Conservation (phyloP, 2,329 filamentous ascomycete species). For the Botrytis squamosa region DNA sequence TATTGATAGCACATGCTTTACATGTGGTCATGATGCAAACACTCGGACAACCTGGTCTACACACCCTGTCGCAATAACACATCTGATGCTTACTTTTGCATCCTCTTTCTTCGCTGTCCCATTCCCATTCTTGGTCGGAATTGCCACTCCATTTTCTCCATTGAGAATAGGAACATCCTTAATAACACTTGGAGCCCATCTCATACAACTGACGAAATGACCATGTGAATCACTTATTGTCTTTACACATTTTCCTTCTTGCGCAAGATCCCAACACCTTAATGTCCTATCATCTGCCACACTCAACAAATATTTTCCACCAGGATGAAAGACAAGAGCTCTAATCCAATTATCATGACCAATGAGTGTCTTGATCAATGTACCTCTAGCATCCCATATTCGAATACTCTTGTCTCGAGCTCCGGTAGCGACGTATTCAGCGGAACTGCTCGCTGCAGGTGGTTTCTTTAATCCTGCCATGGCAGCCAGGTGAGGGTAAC, state of each 20-base stretch:
- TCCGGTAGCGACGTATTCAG: slow-evolving; percentile 87
- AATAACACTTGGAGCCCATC: slow-evolving; percentile 78
- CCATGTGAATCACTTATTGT: slow-evolving; percentile 73
- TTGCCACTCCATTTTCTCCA: slow-evolving; percentile 47
- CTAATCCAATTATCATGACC: slow-evolving; percentile 97
- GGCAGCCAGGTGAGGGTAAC: slow-evolving; percentile 73
- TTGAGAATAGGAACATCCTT: slow-evolving; percentile 54
- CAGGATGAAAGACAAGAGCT: slow-evolving; percentile 82
- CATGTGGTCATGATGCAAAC: slow-evolving; percentile 55
- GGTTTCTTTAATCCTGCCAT: slow-evolving; percentile 82
- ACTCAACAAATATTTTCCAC: slow-evolving; percentile 84
- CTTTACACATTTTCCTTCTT: slow-evolving; percentile 89
- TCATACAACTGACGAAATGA: slow-evolving; percentile 81
- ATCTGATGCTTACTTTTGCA: slow-evolving; percentile 66
- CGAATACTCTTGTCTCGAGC: slow-evolving; percentile 88
- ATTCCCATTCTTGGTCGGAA: slow-evolving; percentile 43
- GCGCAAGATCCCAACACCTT: slow-evolving; percentile 87
- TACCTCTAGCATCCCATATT: slow-evolving; percentile 84
- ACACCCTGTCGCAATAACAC: slow-evolving; percentile 83
- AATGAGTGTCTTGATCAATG: slow-evolving; percentile 75
- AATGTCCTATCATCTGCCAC: slow-evolving; percentile 89
- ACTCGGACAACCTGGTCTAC: slow-evolving; percentile 78
- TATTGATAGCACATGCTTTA: slow-evolving; percentile 16
- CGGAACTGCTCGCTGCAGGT: slow-evolving; percentile 68
- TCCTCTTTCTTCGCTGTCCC: slow-evolving; percentile 46